These are phyloP conservation scores for Colletotrichum sp. DNA, from an alignment of 2,329 filamentous ascomycete genomes.

Conservation along the genomic window DNA sequence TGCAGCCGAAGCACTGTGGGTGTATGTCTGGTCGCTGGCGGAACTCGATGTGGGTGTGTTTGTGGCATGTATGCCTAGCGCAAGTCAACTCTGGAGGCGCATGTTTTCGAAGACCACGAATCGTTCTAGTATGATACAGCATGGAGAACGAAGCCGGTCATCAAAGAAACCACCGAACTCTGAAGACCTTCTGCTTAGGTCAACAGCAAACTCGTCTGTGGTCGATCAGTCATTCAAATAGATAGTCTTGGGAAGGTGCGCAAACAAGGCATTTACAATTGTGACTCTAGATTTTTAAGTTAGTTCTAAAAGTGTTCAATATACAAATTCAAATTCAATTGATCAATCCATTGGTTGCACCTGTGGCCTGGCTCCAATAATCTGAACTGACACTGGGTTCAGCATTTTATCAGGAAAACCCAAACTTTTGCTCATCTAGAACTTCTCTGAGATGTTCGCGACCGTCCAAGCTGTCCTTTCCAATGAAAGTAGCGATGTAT, in stretches of 20 bases:
- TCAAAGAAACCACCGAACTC: neutral
- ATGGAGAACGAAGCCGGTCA: neutral
- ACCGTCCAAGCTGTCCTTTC: neutral
- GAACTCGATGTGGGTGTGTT: neutral
- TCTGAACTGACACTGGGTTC: too few species aligned
- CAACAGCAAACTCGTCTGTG: neutral
- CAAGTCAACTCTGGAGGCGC: neutral
- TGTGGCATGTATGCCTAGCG: neutral
- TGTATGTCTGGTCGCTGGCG: neutral
- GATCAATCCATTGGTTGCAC: too few species aligned
- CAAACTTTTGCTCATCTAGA: neutral
- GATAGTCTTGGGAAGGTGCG: neutral
- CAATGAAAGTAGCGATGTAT: accelerated
- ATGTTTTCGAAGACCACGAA: neutral
- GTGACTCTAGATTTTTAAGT: too few species aligned
- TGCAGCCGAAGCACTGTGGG: neutral
- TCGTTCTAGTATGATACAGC: neutral
- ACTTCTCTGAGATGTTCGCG: neutral
- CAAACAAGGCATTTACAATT: neutral
- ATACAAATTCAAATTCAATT: too few species aligned
- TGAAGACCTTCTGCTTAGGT: neutral
- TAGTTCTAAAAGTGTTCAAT: too few species aligned
- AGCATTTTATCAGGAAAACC: neutral
- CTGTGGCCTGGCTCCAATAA: too few species aligned
- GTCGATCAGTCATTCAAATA: neutral